phyloP scores from a whole-genome alignment of 306 rosid genomes.

The Hippophae tibetana region DNA sequence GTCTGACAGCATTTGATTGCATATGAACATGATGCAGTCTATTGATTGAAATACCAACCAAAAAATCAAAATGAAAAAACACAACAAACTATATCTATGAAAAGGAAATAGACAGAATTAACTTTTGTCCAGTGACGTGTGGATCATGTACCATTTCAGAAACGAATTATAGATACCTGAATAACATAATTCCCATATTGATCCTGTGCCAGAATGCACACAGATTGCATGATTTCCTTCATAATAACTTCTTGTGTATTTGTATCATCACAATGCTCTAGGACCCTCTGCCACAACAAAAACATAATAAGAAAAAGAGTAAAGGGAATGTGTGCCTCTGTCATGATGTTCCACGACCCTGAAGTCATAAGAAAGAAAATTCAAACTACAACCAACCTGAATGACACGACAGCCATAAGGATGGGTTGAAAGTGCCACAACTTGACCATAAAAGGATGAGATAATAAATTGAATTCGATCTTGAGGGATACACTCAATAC shows the following conservation, averaged over 20 bases:
- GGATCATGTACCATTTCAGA: background rate
- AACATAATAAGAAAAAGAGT: constrained; percentile 18
- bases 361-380: constrained; percentile 4
- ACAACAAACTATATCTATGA: too few species aligned
- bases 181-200: constrained; percentile 97
- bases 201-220: constrained; percentile 81
- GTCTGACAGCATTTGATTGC: too few species aligned
- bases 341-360: background rate
- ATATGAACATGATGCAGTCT: too few species aligned
- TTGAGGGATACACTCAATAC: constrained; percentile 90
- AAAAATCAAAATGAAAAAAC: too few species aligned
- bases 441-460: constrained; percentile 89
- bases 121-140: background rate
- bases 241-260: constrained; percentile 70
- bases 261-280: constrained; percentile 76
- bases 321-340: background rate
- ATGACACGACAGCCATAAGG: constrained; percentile 98
- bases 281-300: constrained; percentile 71
- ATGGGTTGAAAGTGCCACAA: constrained; percentile 82
- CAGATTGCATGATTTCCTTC: constrained; percentile 93
- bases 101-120: background rate
- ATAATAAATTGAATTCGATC: constrained; percentile 77
- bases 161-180: constrained; percentile 47
- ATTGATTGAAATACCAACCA: too few species aligned
- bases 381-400: constrained; percentile 50